Conservation (phyloP, 2,329 filamentous ascomycete species). For the Berkeleyomyces rouxiae region DNA sequence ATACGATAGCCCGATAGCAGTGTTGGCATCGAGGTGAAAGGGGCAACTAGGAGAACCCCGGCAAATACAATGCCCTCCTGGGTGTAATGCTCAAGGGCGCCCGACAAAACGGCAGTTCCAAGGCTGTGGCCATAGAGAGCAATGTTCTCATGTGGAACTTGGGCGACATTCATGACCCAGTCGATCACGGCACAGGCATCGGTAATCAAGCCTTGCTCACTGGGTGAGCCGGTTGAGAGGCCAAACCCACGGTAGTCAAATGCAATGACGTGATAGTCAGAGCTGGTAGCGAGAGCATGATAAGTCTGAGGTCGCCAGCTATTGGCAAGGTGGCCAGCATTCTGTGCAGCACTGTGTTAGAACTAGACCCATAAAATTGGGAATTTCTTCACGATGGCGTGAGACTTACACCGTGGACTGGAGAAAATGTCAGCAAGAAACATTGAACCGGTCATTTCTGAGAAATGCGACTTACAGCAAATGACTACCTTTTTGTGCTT, state of each 20-base stretch:
- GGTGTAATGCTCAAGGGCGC: slow-evolving; percentile 54
- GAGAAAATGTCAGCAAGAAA: background rate
- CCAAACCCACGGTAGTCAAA: slow-evolving; percentile 88
- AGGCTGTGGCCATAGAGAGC: slow-evolving; percentile 75
- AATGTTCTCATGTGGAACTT: slow-evolving; percentile 53
- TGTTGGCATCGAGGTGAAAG: slow-evolving; percentile 57
- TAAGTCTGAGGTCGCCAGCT: slow-evolving; percentile 61
- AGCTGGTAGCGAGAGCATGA: slow-evolving; percentile 56
- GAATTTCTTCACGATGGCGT: background rate
- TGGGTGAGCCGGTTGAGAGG: slow-evolving; percentile 60
- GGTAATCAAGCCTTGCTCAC: slow-evolving; percentile 62
- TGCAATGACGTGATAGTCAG: slow-evolving; percentile 64
- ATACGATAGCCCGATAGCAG: slow-evolving; percentile 66
- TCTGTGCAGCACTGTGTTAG: slow-evolving; percentile 29
- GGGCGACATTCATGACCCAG: slow-evolving; percentile 49
- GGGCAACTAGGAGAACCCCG: slow-evolving; percentile 61
- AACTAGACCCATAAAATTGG: background rate
- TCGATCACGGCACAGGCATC: slow-evolving; percentile 61
- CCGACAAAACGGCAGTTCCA: slow-evolving; percentile 69
- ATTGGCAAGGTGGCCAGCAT: slow-evolving; percentile 74
- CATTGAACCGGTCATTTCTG: too few relatives aligned
- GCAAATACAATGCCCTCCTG: slow-evolving; percentile 51
- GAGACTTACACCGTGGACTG: slow-evolving; percentile 12
- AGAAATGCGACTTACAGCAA: slow-evolving; percentile 26
- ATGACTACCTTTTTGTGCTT: slow-evolving; percentile 44